A percentile compares a stretch with the other conserved stretches of the same genome.
Conservation (phyloP, 371 early-diverging fungal species). For the Chytridium lagenaria region DNA sequence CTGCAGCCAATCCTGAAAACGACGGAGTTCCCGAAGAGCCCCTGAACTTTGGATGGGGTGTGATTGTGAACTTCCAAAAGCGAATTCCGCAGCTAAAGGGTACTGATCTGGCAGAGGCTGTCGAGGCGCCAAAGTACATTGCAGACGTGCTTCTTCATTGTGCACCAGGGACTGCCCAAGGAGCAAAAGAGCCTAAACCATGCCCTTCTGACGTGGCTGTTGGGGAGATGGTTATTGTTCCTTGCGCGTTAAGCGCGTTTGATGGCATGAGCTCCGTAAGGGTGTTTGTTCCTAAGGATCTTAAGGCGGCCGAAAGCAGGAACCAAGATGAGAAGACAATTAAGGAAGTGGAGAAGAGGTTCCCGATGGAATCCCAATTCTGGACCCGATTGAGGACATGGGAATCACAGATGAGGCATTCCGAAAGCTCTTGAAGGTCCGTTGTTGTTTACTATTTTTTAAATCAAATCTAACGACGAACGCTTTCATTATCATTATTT, state of each 20-base stretch:
- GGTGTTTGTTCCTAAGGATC: slow-evolving; percentile 75
- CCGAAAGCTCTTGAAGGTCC: slow-evolving; percentile 67
- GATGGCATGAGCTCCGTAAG: slow-evolving; percentile 80
- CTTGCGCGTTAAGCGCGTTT: slow-evolving; percentile 75
- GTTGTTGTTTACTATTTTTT: too few relatives aligned
- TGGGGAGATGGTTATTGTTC: slow-evolving; percentile 75
- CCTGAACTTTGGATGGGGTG: slow-evolving; percentile 95
- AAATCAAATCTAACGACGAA: slow-evolving; percentile 2
- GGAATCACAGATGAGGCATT: slow-evolving; percentile 82
- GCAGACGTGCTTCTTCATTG: slow-evolving; percentile 87
- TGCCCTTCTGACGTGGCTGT: slow-evolving; percentile 16
- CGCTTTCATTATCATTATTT: neutral
- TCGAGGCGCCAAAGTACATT: slow-evolving; percentile 64
- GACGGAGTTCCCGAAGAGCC: slow-evolving; percentile 19
- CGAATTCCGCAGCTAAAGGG: slow-evolving; percentile 31
- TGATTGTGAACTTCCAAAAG: slow-evolving; percentile 70
- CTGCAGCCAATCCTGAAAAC: slow-evolving; percentile 13
- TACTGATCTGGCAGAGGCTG: slow-evolving; percentile 34
- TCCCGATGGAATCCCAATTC: slow-evolving; percentile 72
- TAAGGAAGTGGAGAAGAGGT: slow-evolving; percentile 74
- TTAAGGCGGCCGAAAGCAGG: slow-evolving; percentile 65
- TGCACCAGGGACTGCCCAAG: slow-evolving; percentile 60
- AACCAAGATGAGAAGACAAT: slow-evolving; percentile 72
- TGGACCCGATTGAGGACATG: slow-evolving; percentile 93
- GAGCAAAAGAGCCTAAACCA: slow-evolving; percentile 59